phyloP scores from a whole-genome alignment of 2,329 filamentous ascomycete species.

The Cercospora nicotianae region DNA sequence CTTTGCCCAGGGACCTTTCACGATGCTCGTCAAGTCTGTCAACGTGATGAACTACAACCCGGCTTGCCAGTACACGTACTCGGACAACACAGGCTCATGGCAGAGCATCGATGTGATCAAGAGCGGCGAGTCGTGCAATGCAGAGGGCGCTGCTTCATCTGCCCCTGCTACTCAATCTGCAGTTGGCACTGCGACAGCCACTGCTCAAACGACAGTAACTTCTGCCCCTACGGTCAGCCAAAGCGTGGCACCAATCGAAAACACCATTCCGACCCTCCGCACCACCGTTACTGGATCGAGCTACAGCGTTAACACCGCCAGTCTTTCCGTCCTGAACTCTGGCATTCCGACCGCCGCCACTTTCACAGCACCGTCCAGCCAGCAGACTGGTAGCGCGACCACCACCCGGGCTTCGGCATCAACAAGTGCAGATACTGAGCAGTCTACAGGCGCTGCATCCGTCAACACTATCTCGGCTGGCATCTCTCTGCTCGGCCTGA shows the following conservation, averaged over 20 bases:
- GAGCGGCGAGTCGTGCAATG: conserved; percentile 36
- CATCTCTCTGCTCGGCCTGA: conserved; percentile 31
- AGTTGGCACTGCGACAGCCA: conserved; percentile 12
- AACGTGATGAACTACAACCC: conserved; percentile 56
- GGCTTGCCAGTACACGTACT: conserved; percentile 52
- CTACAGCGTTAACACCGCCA: conserved; percentile 32
- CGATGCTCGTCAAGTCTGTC: conserved; percentile 54
- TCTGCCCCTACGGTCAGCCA: conserved; percentile 34
- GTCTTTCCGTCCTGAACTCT: conserved; percentile 29
- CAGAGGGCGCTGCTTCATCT: conserved; percentile 30
- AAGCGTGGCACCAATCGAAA: conserved; percentile 28
- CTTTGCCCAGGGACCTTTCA: conserved; percentile 51
- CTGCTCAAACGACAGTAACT: conserved; percentile 26
- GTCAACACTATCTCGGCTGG: conserved; percentile 18
- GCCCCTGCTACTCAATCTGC: conserved; percentile 14
- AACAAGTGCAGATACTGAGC: conserved; percentile 15
- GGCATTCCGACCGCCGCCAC: conserved; percentile 15
- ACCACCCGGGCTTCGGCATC: conserved; percentile 6
- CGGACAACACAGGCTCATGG: conserved; percentile 50
- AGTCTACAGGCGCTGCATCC: conserved; percentile 23
- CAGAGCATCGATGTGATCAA: conserved; percentile 50
- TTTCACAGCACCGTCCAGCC: conserved; percentile 16
- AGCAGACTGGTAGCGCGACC: conserved; percentile 11
- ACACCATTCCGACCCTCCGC: conserved; percentile 26
- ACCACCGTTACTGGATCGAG: conserved; percentile 30